Evolutionary conservation across 1,284 basidiomycete genomes (phyloP), one percentile per base, ranked within the genome.

Genomic region (Malassezia yamatoensis): DNA sequence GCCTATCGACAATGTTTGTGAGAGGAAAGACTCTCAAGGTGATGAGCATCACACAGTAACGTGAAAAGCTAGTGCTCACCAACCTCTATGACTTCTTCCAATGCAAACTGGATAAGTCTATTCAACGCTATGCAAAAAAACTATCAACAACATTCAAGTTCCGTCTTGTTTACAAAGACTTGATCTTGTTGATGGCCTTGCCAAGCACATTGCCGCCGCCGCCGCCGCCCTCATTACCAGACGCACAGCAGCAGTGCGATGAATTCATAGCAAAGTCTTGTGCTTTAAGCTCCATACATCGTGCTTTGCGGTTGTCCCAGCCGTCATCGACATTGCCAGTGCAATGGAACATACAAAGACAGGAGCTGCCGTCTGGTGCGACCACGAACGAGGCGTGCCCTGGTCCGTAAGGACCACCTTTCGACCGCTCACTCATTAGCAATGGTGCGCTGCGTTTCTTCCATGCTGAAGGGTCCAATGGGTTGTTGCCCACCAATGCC

Each of bases 231-330:
- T 43, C 11, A 33, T 33, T 33, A 20, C 54, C 54, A 7, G 54
- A 49, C 2, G 54, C 49, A 43, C 54, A 57, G 39, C 54, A 57
- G 37, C 50, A 52, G 44, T 32, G 36, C 15, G 18, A 10, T 7
- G 50, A 45, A 5, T 40, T 34, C 36, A 32, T 40, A 32, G 32
- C 11, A 38, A 58, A 53, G 45, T 49, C 39, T 24, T 48, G 10
- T 13, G 55, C 13, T n/a, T 35, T 13, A 11, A 58, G 46, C 38
- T 40, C 34, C 39, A 58, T 49, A 21, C 46, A 38, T 15, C 51
- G 55, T 37, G 55, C 55, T 38, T 58, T 58, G 51, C 55, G 55
- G 51, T 58, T 53, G 15, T 33, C 51, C 55, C 55, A 58, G 20
- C 55, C 55, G 21, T 58, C 55, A 43, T 52, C 46, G 34, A 51